Evolutionary conservation across 352 stramenopile genomes (phyloP).

Genomic region (Phytophthora megakarya): DNA sequence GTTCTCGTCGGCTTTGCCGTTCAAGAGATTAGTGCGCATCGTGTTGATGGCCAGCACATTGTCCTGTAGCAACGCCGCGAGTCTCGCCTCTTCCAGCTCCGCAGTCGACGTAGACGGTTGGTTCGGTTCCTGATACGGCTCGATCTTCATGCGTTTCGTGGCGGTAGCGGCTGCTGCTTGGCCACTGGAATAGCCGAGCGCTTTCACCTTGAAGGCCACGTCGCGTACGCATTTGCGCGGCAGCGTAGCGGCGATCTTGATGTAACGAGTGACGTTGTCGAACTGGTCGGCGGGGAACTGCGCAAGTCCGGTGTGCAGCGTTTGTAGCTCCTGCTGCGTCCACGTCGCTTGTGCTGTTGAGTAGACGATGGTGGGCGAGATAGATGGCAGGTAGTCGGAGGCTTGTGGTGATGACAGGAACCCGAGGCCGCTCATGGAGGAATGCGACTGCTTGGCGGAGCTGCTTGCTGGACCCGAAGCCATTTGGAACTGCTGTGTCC

Average conservation of each 20-base stretch:
- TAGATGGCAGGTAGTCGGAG: conserved; percentile 50
- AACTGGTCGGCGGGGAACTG: conserved; percentile 64
- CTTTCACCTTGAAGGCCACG: conserved; percentile 73
- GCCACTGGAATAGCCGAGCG: conserved; percentile 33
- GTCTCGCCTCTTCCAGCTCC: conserved; percentile 51
- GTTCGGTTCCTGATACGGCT: conserved; percentile 45
- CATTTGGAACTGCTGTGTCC: too few species aligned
- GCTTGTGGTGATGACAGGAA: conserved; percentile 35
- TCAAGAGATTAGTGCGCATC: conserved; percentile 73
- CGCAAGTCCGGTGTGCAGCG: conserved; percentile 56
- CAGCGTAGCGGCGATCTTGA: conserved; percentile 76
- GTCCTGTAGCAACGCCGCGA: conserved; percentile 65
- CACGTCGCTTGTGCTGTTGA: conserved; percentile 62
- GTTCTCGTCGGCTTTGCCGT: conserved; percentile 61
- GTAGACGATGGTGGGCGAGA: conserved; percentile 66
- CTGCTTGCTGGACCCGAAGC: neutral
- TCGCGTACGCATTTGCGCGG: conserved; percentile 76
- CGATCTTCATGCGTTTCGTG: conserved; percentile 70
- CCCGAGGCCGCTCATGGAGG: conserved; percentile 16
- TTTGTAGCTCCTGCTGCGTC: conserved; percentile 67
- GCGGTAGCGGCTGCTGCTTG: conserved; percentile 17
- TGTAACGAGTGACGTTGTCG: conserved; percentile 85
- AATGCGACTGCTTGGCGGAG: conserved; percentile 10
- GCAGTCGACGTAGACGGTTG: conserved; percentile 18
- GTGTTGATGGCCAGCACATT: conserved; percentile 67